phyloP scores from a whole-genome alignment of 1,284 basidiomycete genomes.

The Boletellus dicymbophilus region DNA sequence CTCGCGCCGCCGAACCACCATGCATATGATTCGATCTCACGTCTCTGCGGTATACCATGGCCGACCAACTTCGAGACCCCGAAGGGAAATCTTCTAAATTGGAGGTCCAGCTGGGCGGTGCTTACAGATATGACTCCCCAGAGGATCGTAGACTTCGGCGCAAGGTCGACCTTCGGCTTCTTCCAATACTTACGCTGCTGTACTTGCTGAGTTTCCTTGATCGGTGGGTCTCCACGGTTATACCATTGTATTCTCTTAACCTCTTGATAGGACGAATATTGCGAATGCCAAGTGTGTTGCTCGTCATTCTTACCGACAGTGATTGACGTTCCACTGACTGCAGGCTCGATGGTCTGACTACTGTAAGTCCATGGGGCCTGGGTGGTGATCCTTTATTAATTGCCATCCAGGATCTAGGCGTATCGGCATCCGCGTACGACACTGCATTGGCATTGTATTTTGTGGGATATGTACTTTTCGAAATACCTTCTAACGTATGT shows the following conservation, averaged over 20 bases:
- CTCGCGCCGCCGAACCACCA: not conserved
- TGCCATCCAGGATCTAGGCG: constrained; percentile 43
- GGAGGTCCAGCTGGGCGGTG: not conserved
- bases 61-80: too few species aligned
- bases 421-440: constrained; percentile 55
- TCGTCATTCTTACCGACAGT: constrained; percentile 7
- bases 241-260: not conserved
- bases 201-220: constrained; percentile 74
- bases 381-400: not conserved
- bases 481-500: constrained; percentile 69
- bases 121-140: constrained; percentile 22
- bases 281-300: constrained; percentile 61
- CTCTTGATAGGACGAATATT: constrained; percentile 52
- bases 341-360: constrained; percentile 49
- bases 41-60: not conserved
- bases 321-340: not conserved
- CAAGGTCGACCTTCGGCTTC: constrained; percentile 45
- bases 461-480: constrained; percentile 67
- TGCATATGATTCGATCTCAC: not conserved
- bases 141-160: constrained; percentile 44
- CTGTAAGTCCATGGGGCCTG: constrained; percentile 28
- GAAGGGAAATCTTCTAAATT: constrained; percentile 14
- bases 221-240: constrained; percentile 37
- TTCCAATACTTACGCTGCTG: constrained; percentile 59
- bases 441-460: constrained; percentile 66